These are phyloP conservation scores for Talaromyces sp. DNA, from an alignment of 2,329 filamentous ascomycete genomes.

Conservation along the genomic window DNA sequence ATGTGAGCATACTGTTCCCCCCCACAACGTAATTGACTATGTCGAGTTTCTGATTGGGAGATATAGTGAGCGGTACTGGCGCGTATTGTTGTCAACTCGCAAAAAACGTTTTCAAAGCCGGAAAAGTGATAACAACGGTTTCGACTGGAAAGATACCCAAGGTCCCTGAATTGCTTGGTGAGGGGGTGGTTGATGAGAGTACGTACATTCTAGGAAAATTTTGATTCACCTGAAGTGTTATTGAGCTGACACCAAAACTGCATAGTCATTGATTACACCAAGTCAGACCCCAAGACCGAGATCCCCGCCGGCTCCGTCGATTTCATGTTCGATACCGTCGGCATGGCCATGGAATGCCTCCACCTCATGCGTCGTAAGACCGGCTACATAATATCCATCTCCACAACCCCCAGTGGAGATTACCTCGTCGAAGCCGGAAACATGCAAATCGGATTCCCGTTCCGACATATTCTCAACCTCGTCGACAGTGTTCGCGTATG, in stretches of 20 bases:
- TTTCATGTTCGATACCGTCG: constrained; percentile 50
- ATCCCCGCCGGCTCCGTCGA: constrained; percentile 47
- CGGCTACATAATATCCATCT: constrained; percentile 34
- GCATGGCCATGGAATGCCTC: constrained; percentile 39
- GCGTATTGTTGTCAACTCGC: constrained; percentile 48
- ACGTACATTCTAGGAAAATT: background rate
- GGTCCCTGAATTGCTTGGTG: constrained; percentile 42
- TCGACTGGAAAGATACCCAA: constrained; percentile 51
- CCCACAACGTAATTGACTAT: background rate
- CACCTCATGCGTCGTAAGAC: constrained; percentile 39
- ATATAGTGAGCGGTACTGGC: constrained; percentile 46
- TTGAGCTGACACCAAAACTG: background rate
- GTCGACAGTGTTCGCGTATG: constrained; percentile 39
- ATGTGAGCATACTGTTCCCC: constrained; percentile 21
- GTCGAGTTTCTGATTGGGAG: background rate
- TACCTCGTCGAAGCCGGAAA: constrained; percentile 30
- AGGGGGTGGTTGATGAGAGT: constrained; percentile 46
- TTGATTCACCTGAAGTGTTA: background rate
- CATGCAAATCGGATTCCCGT: constrained; percentile 27
- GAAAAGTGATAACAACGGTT: constrained; percentile 49
- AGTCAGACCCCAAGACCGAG: constrained; percentile 34
- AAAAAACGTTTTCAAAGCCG: constrained; percentile 52
- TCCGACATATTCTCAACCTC: constrained; percentile 30
- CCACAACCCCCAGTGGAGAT: constrained; percentile 32
- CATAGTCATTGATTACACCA: constrained; percentile 50